phyloP scores from a whole-genome alignment of 1,284 basidiomycete genomes.

The Ceratobasidium sp. region DNA sequence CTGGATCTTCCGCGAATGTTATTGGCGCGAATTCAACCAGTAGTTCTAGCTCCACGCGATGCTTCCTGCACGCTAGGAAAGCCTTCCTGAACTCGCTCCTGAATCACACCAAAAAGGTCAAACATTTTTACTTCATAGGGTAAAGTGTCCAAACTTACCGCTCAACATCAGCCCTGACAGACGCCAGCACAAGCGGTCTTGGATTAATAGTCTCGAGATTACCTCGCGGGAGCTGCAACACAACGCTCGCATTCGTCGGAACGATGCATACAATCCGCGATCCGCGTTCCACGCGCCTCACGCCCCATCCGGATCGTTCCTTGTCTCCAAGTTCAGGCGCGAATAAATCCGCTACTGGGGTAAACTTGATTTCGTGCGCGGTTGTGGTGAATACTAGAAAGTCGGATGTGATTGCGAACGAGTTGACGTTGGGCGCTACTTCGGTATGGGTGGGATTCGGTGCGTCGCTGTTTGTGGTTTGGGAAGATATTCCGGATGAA shows the following conservation, averaged over 20 bases:
- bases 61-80: conserved; percentile 91
- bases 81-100: conserved; percentile 82
- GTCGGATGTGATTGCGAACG: conserved; percentile 82
- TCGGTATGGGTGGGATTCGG: background rate
- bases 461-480: conserved; percentile 65
- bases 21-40: conserved; percentile 83
- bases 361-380: conserved; percentile 85
- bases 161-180: conserved; percentile 80
- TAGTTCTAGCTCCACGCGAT: conserved; percentile 92
- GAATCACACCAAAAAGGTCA: background rate
- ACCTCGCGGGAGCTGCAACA: conserved; percentile 97
- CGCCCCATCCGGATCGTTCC: conserved; percentile 68
- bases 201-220: conserved; percentile 97
- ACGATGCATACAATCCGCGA: conserved; percentile 87
- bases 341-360: conserved; percentile 64
- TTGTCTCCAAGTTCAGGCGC: conserved; percentile 43
- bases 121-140: background rate
- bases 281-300: conserved; percentile 86
- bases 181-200: conserved; percentile 88
- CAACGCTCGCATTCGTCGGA: conserved; percentile 87
- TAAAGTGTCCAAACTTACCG: conserved; percentile 63
- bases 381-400: conserved; percentile 91
- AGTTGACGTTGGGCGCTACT: conserved; percentile 67
- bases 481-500: conserved; percentile 51
- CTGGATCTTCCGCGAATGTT: conserved; percentile 74